Evolutionary conservation across 257 asterid genomes (phyloP), one percentile per base, ranked within the genome.

Genomic region (Solanum microdontum): DNA sequence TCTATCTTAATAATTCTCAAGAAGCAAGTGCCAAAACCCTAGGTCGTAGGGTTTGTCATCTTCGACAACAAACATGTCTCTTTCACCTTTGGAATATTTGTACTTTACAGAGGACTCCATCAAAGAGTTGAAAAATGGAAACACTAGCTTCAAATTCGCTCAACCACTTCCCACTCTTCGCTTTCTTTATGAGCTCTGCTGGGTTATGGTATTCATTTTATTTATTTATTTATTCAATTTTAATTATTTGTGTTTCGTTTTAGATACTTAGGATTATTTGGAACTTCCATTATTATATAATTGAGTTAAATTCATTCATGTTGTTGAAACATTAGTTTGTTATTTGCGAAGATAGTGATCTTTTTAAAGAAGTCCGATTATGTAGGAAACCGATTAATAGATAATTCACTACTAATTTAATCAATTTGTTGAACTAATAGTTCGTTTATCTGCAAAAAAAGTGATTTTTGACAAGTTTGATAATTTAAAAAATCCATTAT

Each of bases 171-270:
- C 94, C 23, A 89, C 93, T 85, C 94, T 95, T 70, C 98, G 98
- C 26, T 96, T 96, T 88, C 95, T 96, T 77, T 94, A 92, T 76
- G 99, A 96, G 88, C 97, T 96, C 32, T 93, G 98, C 92, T 93
- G 90, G 93, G 86, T 89, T 77, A 87, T 91, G 99, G 99, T 96
- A 93, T 88, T 76, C 5, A 12, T 86, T 45, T 45, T 45, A 45
- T 45, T 45, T 45, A 45, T 45, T 66, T 28, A 40, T 51, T 23
- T 66, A 5, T 75, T 48, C 58, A 48, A 48, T 48, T 48, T 48
- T 48, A 48, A 48, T 5, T 51, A 51, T 74, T 30, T 68, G 15
- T 83, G 28, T 64, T 1, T 73, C 2, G 24, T 80, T 43, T 43
- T 79, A 28, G 23, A 40, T 40, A 21, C n/a, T 43, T 8, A 40